A percentile compares a stretch with the other conserved stretches of the same genome.
phyloP scores from a whole-genome alignment of 139 green algal species.

The Picochlorum sp. region DNA sequence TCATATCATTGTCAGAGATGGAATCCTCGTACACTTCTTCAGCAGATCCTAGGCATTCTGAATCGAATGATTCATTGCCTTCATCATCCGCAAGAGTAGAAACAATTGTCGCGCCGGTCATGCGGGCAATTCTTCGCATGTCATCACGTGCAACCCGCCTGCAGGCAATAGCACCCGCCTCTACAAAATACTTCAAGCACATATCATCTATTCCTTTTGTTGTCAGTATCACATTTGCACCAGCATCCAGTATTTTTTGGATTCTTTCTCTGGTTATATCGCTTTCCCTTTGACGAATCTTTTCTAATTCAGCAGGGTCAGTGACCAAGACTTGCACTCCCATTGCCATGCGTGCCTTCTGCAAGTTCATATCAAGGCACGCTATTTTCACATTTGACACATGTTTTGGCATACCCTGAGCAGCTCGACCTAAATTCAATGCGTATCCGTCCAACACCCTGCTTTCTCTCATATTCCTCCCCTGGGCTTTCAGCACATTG shows the following conservation, averaged over 20 bases:
- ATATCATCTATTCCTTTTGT: constrained; percentile 99
- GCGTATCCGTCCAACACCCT: constrained; percentile 91
- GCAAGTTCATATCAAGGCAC: constrained; percentile 93
- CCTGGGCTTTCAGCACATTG: constrained; percentile 97
- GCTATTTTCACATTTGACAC: constrained; percentile 63
- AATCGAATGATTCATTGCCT: constrained; percentile 91
- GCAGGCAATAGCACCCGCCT: constrained; percentile 84
- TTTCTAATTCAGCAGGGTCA: constrained; percentile 93
- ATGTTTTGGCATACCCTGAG: constrained; percentile 57
- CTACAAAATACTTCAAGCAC: constrained; percentile 98
- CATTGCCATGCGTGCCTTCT: constrained; percentile 82
- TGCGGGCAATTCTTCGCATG: constrained; percentile 85
- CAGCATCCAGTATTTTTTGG: constrained; percentile 80
- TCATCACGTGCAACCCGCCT: constrained; percentile 93
- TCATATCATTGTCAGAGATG: constrained; percentile 71
- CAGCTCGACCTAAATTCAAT: constrained; percentile 81
- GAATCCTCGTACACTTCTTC: constrained; percentile 66
- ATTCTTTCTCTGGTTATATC: constrained; percentile 96
- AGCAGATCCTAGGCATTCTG: constrained; percentile 51
- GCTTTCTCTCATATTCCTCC: constrained; percentile 77
- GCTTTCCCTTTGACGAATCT: constrained; percentile 85
- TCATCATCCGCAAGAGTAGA: constrained; percentile 94
- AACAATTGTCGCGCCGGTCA: constrained; percentile 80
- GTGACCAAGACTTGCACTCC: constrained; percentile 85
- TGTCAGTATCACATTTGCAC: constrained; percentile 95